Evolutionary conservation across 2,329 filamentous ascomycete species (phyloP), one percentile per base, ranked within the genome.

Genomic region (Colletotrichum somersetense): DNA sequence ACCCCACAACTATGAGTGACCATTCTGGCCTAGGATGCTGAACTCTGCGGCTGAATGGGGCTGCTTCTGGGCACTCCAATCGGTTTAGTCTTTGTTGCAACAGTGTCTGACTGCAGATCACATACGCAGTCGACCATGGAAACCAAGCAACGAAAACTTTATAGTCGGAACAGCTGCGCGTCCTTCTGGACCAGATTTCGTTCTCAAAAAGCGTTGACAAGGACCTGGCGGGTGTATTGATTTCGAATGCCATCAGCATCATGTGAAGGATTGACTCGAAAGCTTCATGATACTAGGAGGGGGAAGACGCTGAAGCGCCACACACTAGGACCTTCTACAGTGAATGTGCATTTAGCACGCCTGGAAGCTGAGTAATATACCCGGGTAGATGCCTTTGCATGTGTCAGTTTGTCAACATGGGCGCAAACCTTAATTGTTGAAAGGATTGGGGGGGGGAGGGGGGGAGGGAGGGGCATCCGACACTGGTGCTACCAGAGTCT

Each of bases 41-140:
- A 23, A 42, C 56, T 42, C 35, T n/a, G 55, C 56, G 33, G 55
- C 56, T 61, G 64, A 42, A 55, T 35, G 64, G 64, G 56, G 55
- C 33, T 52, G 50, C n/a, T 52, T 52, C 42, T 23, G 59, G 30
- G 44, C 30, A 33, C 33, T 35, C 14, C 23, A 26, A 26, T 53
- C 26, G 11, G 14, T 33, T 57, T 6, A 57, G 33, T 38, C 33
- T 23, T 40, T 2, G n/a, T n/a, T 40, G 55, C 35, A 57, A 20
- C 33, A 40, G 11, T 40, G 33, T 57, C 35, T n/a, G 3, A 23
- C 33, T 38, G n/a, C 42, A 6, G 42, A 44, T 42, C 18, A 38
- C 11, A 30, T 5, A 38, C 20, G 20, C 53, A 3, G 20, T n/a
- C 5, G 20, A 38, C 20, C 20, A 38, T 16, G 18, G 35, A 40